Evolutionary conservation across 306 rosid species (phyloP), one percentile per base, ranked within the genome.

Genomic region (Prunus campanulata): DNA sequence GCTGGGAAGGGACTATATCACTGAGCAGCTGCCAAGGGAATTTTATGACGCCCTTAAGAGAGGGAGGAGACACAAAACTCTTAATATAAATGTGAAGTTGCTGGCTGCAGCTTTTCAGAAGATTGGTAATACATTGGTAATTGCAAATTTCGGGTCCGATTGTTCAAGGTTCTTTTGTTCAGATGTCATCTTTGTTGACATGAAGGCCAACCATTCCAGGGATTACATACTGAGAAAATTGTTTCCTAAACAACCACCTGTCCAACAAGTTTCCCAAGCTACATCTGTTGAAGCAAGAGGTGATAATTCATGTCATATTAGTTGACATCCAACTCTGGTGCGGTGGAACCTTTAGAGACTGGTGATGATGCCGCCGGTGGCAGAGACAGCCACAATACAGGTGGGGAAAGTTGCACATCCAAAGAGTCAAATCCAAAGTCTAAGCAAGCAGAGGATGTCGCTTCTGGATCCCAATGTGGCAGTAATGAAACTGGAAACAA

Each of bases 61-160:
- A 47, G 70, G 79, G 69, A 59, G 44, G 72, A 68, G 49, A 9
- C 69, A 2, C 44, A 2, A 11, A 1, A 56, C 30, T 51, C 5
- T 24, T 7, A 30, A 3, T 72, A 49, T 56, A 19, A 69, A 46
- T n/a, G 18, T 82, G 42, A 69, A 79, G 29, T 79, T 77, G 70
- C 59, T 84, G 55, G 93, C 91, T 5, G 77, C 72, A 66, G 91
- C 88, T 50, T 82, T 91, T 60, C 78, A 82, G 64, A 27, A 63
- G 75, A 72, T 86, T 57, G 85, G 54, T 59, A 85, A 91, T 82
- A 83, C 91, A 20, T 74, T 89, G 79, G 88, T 89, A 4, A 69
- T 85, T 75, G 90, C 80, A 22, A 77, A 77, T 51, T 75, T 81
- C 20, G 54, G 69, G 50, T 35, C 64, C 24, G 77, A 70, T 30